Base-by-base conservation (phyloP, 768 basidiomycete species). In the Naganishia antarctica region DNA sequence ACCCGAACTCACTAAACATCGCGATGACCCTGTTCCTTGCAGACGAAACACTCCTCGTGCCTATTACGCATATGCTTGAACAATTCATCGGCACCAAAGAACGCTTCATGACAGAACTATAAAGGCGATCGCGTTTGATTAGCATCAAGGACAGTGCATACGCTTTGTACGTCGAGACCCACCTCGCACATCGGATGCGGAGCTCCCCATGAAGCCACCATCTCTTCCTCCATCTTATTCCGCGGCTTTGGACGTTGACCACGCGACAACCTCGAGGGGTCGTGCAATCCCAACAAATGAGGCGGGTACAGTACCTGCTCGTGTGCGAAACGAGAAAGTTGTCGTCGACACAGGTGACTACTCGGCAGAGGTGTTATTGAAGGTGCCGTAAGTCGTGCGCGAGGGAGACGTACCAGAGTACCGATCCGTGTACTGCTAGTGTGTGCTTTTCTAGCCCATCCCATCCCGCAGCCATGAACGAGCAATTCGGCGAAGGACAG, bases 31-130 rank as follows among this genome's bases (percentile, higher is more conserved):
- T 87, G 83, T 29, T 87, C 83, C 74, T 90, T 91, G 77, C 96
- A 99, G 15, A 99, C 77, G 70, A 96, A 96, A 75, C 94, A 98
- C 72, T 98, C 93, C 76, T 99, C 94, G 78, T 99, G 94, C 51
- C 81, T 81, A 73, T 92, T 87, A 58, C 93, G 84, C 87, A 97
- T 90, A 76, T 99, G 96, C 25, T 85, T 80, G 74, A 86, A 96
- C n/a, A 97, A 79, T 71, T 92, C 92, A 72, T 98, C 94, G 61
- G 87, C 87, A n/a, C 87, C 80, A 74, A 93, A 96, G 82, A 88
- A 92, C 70, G 89, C 92, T 70, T 91, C 88, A n/a, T 84, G 84
- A 70, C 92, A 96, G 75, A 97, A 98, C 71, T 85, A 84, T 40
- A 21, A 21, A 29, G 23, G n/a, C 4, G 11, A 4, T 16, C 28